These are phyloP conservation scores for Tulasnella sp. DNA, from an alignment of 768 basidiomycete genomes.

Conservation along the genomic window DNA sequence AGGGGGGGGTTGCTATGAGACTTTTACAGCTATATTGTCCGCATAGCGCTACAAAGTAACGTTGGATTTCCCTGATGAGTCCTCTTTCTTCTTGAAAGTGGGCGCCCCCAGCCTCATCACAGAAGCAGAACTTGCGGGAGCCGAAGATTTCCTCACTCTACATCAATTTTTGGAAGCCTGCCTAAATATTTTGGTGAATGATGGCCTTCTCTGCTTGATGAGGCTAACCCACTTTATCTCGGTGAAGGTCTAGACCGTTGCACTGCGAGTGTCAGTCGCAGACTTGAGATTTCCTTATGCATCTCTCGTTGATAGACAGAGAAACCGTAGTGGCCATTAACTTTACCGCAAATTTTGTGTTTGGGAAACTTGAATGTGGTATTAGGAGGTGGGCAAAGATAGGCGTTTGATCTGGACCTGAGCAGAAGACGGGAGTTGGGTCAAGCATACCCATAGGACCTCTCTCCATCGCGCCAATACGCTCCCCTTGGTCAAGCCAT, in stretches of 20 bases:
- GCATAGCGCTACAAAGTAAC: too few species aligned
- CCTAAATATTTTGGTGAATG: background rate
- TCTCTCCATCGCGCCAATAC: too few species aligned
- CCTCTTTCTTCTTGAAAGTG: background rate
- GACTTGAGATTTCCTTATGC: background rate
- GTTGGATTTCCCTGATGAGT: too few species aligned
- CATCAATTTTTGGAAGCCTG: background rate
- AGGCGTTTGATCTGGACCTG: background rate
- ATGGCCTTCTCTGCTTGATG: background rate
- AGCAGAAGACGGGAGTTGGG: background rate
- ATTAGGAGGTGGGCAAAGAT: background rate
- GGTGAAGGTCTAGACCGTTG: background rate
- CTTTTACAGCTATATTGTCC: too few species aligned
- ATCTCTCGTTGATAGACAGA: background rate
- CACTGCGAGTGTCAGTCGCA: background rate
- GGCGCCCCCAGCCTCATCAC: background rate
- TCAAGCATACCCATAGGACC: background rate
- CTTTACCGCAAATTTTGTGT: background rate
- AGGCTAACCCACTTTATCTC: background rate
- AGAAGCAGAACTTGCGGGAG: background rate
- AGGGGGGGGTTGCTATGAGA: too few species aligned
- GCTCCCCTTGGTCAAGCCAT: too few species aligned
- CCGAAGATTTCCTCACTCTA: background rate
- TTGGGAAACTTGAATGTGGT: background rate
- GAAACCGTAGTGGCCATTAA: background rate